Conservation (phyloP, 768 basidiomycete species). For the Russula virescens region DNA sequence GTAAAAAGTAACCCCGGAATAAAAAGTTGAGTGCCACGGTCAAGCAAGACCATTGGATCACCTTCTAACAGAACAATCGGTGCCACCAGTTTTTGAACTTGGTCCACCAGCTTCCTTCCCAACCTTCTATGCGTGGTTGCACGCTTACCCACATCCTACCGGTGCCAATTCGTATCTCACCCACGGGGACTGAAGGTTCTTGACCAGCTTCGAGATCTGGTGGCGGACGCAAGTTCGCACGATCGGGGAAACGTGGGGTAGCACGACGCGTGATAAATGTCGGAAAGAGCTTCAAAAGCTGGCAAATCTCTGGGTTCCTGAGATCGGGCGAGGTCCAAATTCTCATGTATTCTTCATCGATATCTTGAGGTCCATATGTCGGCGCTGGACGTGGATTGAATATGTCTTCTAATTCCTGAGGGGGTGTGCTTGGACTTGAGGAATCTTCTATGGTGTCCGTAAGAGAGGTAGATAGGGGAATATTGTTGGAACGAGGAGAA, state of each 20-base stretch:
- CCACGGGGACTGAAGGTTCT: conserved; percentile 47
- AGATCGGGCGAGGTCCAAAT: conserved; percentile 82
- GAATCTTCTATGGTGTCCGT: conserved; percentile 38
- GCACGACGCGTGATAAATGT: conserved; percentile 62
- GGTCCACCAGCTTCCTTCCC: conserved; percentile 76
- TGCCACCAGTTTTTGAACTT: conserved; percentile 76
- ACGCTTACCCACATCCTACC: conserved; percentile 75
- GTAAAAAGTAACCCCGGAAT: not conserved
- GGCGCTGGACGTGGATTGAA: conserved; percentile 28
- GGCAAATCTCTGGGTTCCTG: conserved; percentile 63
- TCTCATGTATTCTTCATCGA: conserved; percentile 53
- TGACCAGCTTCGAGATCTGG: conserved; percentile 68
- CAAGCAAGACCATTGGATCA: not conserved
- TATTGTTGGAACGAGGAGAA: conserved; percentile 39
- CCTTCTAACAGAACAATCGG: conserved; percentile 61
- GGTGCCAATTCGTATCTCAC: conserved; percentile 69
- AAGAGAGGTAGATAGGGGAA: conserved; percentile 31
- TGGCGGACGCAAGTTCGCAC: conserved; percentile 32
- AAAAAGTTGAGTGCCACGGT: conserved; percentile 4
- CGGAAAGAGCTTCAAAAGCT: conserved; percentile 70
- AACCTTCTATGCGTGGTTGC: conserved; percentile 53
- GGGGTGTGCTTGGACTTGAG: conserved; percentile 35
- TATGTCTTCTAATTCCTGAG: conserved; percentile 33
- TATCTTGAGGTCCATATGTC: conserved; percentile 30
- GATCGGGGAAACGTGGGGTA: conserved; percentile 63